Conservation (phyloP, 2,329 filamentous ascomycete genomes). For the Paecilomyces dactylethromorphus region DNA sequence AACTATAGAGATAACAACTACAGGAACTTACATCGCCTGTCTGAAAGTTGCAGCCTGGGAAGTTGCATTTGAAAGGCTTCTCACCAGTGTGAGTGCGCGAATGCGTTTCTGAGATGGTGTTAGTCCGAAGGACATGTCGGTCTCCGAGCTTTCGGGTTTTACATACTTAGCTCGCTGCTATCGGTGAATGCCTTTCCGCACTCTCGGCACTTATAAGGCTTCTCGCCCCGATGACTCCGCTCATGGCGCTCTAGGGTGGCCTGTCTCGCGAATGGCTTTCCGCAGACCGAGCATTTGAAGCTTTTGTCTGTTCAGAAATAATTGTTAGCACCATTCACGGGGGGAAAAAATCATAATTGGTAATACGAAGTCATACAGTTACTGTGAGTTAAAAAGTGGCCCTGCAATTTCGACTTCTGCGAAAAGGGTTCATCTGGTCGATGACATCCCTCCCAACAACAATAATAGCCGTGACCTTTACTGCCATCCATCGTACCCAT, state of each 20-base stretch:
- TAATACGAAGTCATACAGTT: conserved; percentile 27
- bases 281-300: conserved; percentile 35
- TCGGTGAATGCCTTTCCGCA: conserved; percentile 39
- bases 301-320: conserved; percentile 28
- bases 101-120: conserved; percentile 32
- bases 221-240: conserved; percentile 38
- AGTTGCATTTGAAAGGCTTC: conserved; percentile 38
- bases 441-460: conserved; percentile 37
- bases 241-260: conserved; percentile 39
- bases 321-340: neutral
- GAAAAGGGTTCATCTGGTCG: conserved; percentile 38
- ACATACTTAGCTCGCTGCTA: conserved; percentile 38
- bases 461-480: conserved; percentile 38
- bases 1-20: neutral
- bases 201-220: conserved; percentile 34
- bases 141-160: neutral
- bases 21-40: conserved; percentile 34
- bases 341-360: neutral
- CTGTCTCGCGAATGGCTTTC: conserved; percentile 36
- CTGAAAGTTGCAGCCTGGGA: conserved; percentile 36
- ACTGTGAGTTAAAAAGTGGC: conserved; percentile 39
- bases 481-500: conserved; percentile 30
- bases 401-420: conserved; percentile 39
- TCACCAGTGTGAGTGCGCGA: conserved; percentile 37
- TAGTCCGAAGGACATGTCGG: conserved; percentile 8